A percentile compares a stretch with the other conserved stretches of the same genome.
These are phyloP conservation scores for Globisporangium echinulatum DNA, from an alignment of 352 stramenopile genomes.

Conservation along the genomic window DNA sequence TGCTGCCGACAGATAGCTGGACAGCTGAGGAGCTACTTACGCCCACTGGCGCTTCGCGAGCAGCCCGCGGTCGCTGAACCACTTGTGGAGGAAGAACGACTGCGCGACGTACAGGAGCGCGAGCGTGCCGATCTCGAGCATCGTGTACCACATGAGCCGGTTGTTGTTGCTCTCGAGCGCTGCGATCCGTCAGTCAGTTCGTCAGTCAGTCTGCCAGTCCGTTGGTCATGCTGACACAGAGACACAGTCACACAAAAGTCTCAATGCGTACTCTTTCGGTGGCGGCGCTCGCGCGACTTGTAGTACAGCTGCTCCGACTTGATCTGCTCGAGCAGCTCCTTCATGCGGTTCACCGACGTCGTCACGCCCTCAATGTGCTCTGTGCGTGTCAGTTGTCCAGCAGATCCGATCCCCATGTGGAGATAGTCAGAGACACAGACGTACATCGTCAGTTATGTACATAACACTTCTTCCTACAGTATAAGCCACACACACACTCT, in stretches of 20 bases:
- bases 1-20: no score
- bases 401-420: no score
- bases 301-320: conserved; percentile 80
- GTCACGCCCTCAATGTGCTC: conserved; percentile 68
- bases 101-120: conserved; percentile 66
- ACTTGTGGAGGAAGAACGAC: conserved; percentile 79
- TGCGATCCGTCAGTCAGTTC: conserved; percentile 10
- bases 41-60: conserved; percentile 69
- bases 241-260: background rate
- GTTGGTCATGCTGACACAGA: background rate
- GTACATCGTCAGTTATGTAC: conserved; percentile 2
- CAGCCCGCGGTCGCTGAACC: conserved; percentile 73
- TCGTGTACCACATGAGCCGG: conserved; percentile 75
- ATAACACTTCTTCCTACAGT: background rate
- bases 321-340: conserved; percentile 61
- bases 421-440: background rate
- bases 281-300: conserved; percentile 52
- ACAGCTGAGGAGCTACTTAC: conserved; percentile 12
- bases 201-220: no score
- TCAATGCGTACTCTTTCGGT: conserved; percentile 56
- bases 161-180: conserved; percentile 73
- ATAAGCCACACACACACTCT: background rate
- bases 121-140: conserved; percentile 57
- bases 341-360: conserved; percentile 50
- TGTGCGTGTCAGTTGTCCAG: conserved; percentile 10